Base-by-base conservation (phyloP, 352 stramenopile genomes). In the Phytophthora hybrid region DNA sequence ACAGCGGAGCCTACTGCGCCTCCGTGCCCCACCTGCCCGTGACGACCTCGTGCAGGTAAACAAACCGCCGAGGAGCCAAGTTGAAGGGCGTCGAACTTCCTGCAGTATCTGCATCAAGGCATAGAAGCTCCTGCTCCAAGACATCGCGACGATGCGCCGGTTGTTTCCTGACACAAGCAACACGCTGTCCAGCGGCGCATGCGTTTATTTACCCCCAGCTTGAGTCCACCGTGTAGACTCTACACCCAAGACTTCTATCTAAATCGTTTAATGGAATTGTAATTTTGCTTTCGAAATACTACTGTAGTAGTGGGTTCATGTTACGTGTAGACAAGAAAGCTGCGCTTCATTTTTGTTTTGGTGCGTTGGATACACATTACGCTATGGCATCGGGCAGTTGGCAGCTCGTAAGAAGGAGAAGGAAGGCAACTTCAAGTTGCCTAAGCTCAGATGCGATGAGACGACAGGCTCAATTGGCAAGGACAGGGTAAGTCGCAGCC, bases 401-500 rank as follows among this genome's bases (percentile, higher is more conserved):
- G 37, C 37, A 46, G 37, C 37, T 9, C 37, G 4, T 7, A 5
- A 2, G 13, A 46, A 31, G 26, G 26, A 5, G 26, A 31, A 31
- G 2, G 26, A 46, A 23, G 16, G 37, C n/a, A 69, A 63, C 56
- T 59, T 68, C 62, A 75, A 66, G 18, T 53, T 59, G 51, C 31
- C 29, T 57, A 18, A 26, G n/a, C 54, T 56, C 60, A 60, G 51
- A 3, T 52, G 56, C 29, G 58, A 63, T 13, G 49, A 69, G 32
- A 32, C 52, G 19, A 41, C 47, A 55, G 11, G 49, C 44, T 75
- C 56, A 79, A 31, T 88, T 76, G 29, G 67, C 82, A 57, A 97
- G 77, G 51, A 95, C 68, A 13, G 91, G 90, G 69, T 97, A 98
- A 13, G 83, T 95, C 0, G 93, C 88, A 18, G 86, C 80, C 0